Base-by-base conservation (phyloP, 768 basidiomycete genomes). In the Leccinum rimulosum region DNA sequence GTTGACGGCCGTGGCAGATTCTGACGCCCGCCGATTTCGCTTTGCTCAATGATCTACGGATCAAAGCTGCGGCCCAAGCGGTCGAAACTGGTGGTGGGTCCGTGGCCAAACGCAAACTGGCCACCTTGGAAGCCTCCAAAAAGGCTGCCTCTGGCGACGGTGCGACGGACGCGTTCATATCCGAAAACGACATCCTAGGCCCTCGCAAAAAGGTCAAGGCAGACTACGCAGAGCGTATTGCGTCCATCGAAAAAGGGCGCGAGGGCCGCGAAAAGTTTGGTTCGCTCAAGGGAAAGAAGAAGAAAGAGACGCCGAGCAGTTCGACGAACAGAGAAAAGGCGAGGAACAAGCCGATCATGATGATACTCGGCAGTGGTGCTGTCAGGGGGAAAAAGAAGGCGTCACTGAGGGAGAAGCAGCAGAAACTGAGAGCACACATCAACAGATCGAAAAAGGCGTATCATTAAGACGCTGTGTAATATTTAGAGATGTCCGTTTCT, bases 21-120 rank as follows among this genome's bases (percentile, higher is more conserved):
- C 84, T 98, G 47, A 98, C 97, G 0, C 97, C 97, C 0, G 95
- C 95, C 31, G 97, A 99, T 73, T 99, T 98, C 70, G 91, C 91
- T 0, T 74, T 97, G 54, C 80, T 98, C 54, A 91, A 92, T 68
- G 93, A 97, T 65, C 85, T 98, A 19, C 87, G 89, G 2, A 81
- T 93, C 52, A 82, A 93, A 74, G 91, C 88, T 0, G 91, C 91
- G 17, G 76, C 81, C 15, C 82, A 85, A 58, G 85, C 84, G 1
- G 86, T 90, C 6, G 85, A 92, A 68, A 74, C 73, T 25, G 85
- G 86, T 2, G 88, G 87, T 5, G 88, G 92, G 1, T 77, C 84
- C 19, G 85, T 81, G 38, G 87, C 93, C 4, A 97, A 97, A 73
- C 88, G 96, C 33, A 98, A 98, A 75, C 85, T 95, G 2, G 89